Evolutionary conservation across 2,329 filamentous ascomycete genomes (phyloP).

Genomic region (Didymosphaeria variabile): DNA sequence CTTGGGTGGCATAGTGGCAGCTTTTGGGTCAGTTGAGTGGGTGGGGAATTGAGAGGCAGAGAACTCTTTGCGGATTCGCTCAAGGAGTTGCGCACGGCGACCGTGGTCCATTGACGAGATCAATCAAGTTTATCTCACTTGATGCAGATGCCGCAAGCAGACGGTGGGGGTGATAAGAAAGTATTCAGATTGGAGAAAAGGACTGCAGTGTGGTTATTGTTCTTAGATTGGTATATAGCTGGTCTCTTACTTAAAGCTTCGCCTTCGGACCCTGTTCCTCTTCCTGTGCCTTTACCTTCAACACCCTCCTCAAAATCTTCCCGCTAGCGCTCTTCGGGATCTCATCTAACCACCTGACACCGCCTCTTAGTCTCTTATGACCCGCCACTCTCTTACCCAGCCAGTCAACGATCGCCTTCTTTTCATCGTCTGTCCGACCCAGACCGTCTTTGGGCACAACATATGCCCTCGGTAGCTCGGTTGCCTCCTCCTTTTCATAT

Average conservation of each 20-base stretch:
- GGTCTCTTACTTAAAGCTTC: slow-evolving; percentile 50
- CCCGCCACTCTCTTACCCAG: slow-evolving; percentile 54
- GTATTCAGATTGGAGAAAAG: background rate
- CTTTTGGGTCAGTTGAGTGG: background rate
- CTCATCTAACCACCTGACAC: slow-evolving; percentile 57
- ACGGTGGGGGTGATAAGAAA: background rate
- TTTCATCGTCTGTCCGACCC: slow-evolving; percentile 41
- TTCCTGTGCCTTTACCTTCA: slow-evolving; percentile 55
- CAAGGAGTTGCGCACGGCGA: background rate
- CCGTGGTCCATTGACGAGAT: background rate
- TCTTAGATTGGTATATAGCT: background rate
- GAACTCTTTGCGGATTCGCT: background rate
- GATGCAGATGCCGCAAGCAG: background rate
- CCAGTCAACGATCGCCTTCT: slow-evolving; percentile 55
- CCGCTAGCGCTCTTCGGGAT: slow-evolving; percentile 59
- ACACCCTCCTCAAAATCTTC: slow-evolving; percentile 57
- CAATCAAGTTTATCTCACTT: background rate
- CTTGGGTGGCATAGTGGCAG: background rate
- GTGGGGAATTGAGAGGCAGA: background rate
- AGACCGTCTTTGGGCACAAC: slow-evolving; percentile 45
- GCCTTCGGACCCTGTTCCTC: slow-evolving; percentile 52
- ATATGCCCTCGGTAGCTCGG: slow-evolving; percentile 54
- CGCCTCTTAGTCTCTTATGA: slow-evolving; percentile 58
- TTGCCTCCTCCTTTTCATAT: slow-evolving; percentile 56
- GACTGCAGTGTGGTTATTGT: background rate